Conservation (phyloP, 176 grass and related monocot species). For the Puya raimondii region DNA sequence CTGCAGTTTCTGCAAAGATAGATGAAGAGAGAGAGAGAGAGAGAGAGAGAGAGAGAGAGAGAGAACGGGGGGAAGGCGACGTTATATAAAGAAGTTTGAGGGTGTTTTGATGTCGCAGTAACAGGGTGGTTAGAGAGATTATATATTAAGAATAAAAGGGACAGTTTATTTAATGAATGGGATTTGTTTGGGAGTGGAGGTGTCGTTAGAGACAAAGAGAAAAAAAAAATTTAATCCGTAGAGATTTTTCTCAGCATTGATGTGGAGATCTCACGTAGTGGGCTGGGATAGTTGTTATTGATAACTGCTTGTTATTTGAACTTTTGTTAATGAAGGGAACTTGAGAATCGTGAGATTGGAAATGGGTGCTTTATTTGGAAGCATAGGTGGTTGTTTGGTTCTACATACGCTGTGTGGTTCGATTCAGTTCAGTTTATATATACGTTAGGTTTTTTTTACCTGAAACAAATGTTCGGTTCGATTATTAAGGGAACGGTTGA, state of each 20-base stretch:
- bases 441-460: too few species aligned
- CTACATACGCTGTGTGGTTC: too few species aligned
- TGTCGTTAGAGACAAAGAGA: not conserved
- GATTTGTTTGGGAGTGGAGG: not conserved
- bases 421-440: too few species aligned
- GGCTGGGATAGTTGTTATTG: not conserved
- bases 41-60: not conserved
- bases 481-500: too few species aligned
- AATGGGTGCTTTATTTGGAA: too few species aligned
- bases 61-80: not conserved
- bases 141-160: not conserved
- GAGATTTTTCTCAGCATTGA: not conserved
- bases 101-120: not conserved
- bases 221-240: not conserved
- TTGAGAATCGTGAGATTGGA: too few species aligned
- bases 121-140: not conserved
- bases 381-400: too few species aligned
- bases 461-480: too few species aligned
- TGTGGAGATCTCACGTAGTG: not conserved
- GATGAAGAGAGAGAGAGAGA: constrained; percentile 11
- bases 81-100: not conserved
- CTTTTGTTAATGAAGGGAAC: not conserved
- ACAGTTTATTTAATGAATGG: not conserved
- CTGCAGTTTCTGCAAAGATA: not conserved
- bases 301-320: not conserved